These are phyloP conservation scores for Rhizomucor pusillus DNA, from an alignment of 371 early-diverging fungal genomes.

Conservation along the genomic window DNA sequence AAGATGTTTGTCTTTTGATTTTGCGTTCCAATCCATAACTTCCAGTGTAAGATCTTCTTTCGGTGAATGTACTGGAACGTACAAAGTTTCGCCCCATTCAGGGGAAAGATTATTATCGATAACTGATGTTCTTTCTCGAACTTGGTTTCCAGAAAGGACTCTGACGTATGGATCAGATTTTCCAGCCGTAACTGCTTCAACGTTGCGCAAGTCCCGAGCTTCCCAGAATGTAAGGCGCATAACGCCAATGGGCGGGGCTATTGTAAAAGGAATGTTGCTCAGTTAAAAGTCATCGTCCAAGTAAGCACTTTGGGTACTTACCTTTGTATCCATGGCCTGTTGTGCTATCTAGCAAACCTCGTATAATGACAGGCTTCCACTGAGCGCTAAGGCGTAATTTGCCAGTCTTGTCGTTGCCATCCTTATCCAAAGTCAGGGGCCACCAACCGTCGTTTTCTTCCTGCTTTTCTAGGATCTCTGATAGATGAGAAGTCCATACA, in stretches of 20 bases:
- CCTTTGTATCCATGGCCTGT: conserved; percentile 38
- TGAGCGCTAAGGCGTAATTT: conserved; percentile 46
- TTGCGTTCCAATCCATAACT: conserved; percentile 70
- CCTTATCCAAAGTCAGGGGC: conserved; percentile 18
- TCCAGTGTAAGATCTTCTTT: conserved; percentile 71
- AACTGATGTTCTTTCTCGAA: conserved; percentile 64
- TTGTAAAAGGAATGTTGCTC: background rate
- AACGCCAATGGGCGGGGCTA: conserved; percentile 74
- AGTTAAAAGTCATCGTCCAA: background rate
- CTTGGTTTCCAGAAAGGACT: conserved; percentile 61
- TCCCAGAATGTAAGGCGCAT: conserved; percentile 72
- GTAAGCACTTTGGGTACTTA: conserved; percentile 8
- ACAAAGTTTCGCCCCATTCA: conserved; percentile 83
- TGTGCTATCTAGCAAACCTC: conserved; percentile 32
- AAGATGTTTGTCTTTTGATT: conserved; percentile 62
- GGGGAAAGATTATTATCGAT: conserved; percentile 76
- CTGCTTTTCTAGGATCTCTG: conserved; percentile 32
- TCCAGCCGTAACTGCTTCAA: conserved; percentile 53
- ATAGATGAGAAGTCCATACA: conserved; percentile 34
- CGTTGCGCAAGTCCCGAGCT: conserved; percentile 69
- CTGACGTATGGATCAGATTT: conserved; percentile 83
- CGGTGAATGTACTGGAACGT: conserved; percentile 65
- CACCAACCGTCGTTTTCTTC: conserved; percentile 48
- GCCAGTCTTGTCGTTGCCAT: conserved; percentile 14
- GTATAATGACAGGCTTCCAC: conserved; percentile 59